phyloP scores from a whole-genome alignment of 331 rosid genomes.

The Acacia concinna region DNA sequence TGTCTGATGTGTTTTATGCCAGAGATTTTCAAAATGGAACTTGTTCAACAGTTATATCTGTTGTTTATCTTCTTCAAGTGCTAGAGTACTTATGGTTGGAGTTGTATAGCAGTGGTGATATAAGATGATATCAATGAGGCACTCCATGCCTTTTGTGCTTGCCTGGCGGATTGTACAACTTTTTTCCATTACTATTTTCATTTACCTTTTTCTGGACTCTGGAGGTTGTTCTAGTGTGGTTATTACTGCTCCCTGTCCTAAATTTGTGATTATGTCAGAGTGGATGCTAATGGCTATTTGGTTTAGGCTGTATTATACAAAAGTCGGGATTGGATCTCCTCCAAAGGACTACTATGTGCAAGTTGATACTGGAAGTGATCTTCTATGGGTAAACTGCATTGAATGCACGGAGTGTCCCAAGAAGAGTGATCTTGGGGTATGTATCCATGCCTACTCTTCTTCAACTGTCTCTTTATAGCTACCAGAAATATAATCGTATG shows the following conservation, averaged over 20 bases:
- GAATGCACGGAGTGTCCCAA: conserved; percentile 76
- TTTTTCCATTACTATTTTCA: neutral
- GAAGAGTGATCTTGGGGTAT: conserved; percentile 70
- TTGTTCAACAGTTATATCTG: neutral
- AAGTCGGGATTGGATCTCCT: conserved; percentile 82
- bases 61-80: neutral
- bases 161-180: neutral
- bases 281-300: conserved; percentile 33
- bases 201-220: neutral
- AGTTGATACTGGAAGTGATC: conserved; percentile 97
- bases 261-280: neutral
- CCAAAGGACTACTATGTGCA: conserved; percentile 68
- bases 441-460: conserved; percentile 25
- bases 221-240: neutral
- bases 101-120: neutral
- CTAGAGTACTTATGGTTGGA: neutral
- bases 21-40: neutral
- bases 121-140: neutral
- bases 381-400: conserved; percentile 77
- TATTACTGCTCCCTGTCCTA: neutral
- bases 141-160: neutral
- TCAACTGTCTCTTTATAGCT: conserved; percentile 2
- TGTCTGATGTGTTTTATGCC: neutral
- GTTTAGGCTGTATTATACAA: conserved; percentile 78
- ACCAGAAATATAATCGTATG: neutral